Evolutionary conservation across 2,329 filamentous ascomycete species (phyloP).

Genomic region (Pseudogymnoascus sp.): DNA sequence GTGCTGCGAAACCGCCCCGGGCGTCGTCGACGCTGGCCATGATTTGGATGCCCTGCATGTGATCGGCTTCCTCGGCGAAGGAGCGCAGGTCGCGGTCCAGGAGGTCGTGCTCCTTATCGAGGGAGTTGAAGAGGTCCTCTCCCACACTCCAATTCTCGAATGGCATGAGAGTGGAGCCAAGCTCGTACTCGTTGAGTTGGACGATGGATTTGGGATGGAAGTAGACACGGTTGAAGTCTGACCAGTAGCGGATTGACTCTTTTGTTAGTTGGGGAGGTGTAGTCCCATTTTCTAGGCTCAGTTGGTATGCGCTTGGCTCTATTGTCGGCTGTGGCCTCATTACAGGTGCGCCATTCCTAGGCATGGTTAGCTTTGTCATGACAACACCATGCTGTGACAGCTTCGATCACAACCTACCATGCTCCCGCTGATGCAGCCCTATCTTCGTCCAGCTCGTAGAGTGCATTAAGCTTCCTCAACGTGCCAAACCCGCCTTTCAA

Average conservation of each 20-base stretch:
- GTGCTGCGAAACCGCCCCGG: constrained; percentile 71
- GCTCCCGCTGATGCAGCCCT: constrained; percentile 25
- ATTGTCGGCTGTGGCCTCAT: constrained; percentile 65
- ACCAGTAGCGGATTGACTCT: constrained; percentile 85
- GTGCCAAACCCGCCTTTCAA: constrained; percentile 90
- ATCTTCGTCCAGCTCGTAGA: constrained; percentile 52
- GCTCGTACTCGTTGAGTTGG: constrained; percentile 80
- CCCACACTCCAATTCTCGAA: constrained; percentile 73
- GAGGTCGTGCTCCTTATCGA: constrained; percentile 77
- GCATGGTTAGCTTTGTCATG: constrained; percentile 11
- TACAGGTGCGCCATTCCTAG: constrained; percentile 59
- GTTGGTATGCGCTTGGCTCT: constrained; percentile 67
- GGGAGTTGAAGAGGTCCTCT: constrained; percentile 64
- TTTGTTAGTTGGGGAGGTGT: constrained; percentile 58
- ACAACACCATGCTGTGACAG: constrained; percentile 11
- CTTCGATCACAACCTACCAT: constrained; percentile 31
- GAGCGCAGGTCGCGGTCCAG: constrained; percentile 83
- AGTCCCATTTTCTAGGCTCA: constrained; percentile 66
- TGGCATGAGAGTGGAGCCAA: constrained; percentile 71
- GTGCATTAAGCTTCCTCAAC: constrained; percentile 75
- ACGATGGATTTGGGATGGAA: constrained; percentile 85
- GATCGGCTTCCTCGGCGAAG: constrained; percentile 89
- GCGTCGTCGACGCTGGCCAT: constrained; percentile 68
- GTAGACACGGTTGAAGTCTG: constrained; percentile 87
- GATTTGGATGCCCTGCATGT: constrained; percentile 80